Evolutionary conservation across 306 rosid genomes (phyloP).

Genomic region (Lupinus albus): DNA sequence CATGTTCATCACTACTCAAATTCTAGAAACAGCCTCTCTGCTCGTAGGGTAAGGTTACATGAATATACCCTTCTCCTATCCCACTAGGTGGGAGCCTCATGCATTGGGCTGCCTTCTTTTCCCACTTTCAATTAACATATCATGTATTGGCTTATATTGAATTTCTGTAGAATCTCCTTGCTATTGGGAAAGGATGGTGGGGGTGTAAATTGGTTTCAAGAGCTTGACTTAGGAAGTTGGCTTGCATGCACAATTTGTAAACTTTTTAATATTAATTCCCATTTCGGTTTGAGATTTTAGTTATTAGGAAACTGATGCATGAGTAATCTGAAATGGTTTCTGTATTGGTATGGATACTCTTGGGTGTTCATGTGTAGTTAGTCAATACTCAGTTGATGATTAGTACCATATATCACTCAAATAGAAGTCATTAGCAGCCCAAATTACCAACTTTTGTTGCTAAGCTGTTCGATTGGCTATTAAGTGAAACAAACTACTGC

Average conservation of each 20-base stretch:
- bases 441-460: background rate
- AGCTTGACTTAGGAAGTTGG: constrained; percentile 21
- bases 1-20: background rate
- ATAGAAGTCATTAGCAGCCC: background rate
- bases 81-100: no score
- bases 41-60: no score
- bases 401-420: background rate
- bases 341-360: background rate
- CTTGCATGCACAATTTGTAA: constrained; percentile 2
- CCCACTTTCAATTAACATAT: background rate
- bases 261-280: constrained; percentile 16
- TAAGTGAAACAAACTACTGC: background rate
- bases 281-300: background rate
- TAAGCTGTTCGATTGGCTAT: background rate
- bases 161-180: background rate
- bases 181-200: background rate
- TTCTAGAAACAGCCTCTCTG: no score
- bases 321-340: no score
- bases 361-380: background rate
- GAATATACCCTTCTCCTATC: no score
- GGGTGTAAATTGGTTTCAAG: background rate
- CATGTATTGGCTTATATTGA: constrained; percentile 7
- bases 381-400: background rate
- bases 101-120: no score
- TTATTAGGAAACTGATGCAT: background rate